Evolutionary conservation across 345 rosid species (phyloP).

Genomic region (Eucalyptus fibrosa): DNA sequence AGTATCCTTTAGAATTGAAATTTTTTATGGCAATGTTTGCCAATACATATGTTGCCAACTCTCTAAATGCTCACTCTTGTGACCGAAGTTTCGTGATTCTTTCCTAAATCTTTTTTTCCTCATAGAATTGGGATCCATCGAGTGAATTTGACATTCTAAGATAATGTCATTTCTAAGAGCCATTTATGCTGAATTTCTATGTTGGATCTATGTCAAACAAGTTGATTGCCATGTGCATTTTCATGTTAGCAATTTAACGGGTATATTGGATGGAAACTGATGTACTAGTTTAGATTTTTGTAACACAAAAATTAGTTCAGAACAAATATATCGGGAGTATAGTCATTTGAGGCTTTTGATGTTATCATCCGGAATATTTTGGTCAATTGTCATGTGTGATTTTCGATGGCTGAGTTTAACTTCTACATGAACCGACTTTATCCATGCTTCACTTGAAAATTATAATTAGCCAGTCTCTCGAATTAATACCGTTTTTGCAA

Average conservation of each 20-base stretch:
- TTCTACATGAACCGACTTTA: background rate
- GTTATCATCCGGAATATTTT: background rate
- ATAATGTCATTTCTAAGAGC: background rate
- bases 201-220: background rate
- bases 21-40: background rate
- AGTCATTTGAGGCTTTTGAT: background rate
- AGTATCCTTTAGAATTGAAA: background rate
- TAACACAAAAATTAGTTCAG: background rate
- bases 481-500: background rate
- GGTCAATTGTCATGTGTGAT: background rate
- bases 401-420: background rate
- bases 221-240: background rate
- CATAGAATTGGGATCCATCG: background rate
- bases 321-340: background rate
- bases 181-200: background rate
- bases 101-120: background rate
- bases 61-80: background rate
- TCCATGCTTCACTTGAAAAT: background rate
- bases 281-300: background rate
- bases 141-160: background rate
- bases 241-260: accelerated
- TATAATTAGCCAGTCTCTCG: background rate
- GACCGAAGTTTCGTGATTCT: background rate
- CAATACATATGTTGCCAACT: background rate
- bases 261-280: background rate